Conservation (phyloP, 1,284 basidiomycete genomes). For the Agaricales sp. region DNA sequence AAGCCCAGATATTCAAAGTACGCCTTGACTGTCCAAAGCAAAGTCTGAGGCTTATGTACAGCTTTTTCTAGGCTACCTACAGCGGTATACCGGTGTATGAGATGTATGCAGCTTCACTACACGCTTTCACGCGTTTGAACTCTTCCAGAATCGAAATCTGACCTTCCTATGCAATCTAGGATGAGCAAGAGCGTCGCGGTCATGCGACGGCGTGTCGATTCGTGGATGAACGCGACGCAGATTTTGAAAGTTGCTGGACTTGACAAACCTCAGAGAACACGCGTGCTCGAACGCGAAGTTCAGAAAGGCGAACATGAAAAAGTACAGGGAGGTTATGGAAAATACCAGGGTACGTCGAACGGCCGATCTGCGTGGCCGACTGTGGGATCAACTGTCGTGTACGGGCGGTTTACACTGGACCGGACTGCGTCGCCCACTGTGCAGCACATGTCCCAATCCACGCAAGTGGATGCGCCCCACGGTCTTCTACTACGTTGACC, state of each 20-base stretch:
- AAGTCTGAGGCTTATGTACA: constrained; percentile 9
- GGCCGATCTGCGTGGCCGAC: neutral
- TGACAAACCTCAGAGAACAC: constrained; percentile 96
- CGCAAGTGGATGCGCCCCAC: too few relatives aligned
- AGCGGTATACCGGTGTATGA: constrained; percentile 84
- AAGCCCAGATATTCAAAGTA: constrained; percentile 73
- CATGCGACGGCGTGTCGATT: constrained; percentile 93
- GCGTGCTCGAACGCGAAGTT: constrained; percentile 95
- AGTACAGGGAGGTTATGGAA: constrained; percentile 98
- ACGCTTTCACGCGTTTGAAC: constrained; percentile 16
- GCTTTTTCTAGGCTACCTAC: constrained; percentile 59
- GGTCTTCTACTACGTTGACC: too few relatives aligned
- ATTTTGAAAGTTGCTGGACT: constrained; percentile 99
- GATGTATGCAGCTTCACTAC: constrained; percentile 47
- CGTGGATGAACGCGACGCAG: constrained; percentile 98
- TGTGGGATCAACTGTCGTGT: neutral
- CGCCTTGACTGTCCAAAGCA: constrained; percentile 11
- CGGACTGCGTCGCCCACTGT: too few relatives aligned
- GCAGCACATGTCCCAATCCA: too few relatives aligned
- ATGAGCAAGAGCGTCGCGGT: constrained; percentile 94
- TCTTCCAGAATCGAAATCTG: constrained; percentile 15
- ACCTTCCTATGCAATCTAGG: constrained; percentile 39
- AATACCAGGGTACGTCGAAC: constrained; percentile 83
- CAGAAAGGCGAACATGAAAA: constrained; percentile 99
- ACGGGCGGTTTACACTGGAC: neutral